Conservation (phyloP, 169 alveolate species). For the Plasmodium fragile region DNA sequence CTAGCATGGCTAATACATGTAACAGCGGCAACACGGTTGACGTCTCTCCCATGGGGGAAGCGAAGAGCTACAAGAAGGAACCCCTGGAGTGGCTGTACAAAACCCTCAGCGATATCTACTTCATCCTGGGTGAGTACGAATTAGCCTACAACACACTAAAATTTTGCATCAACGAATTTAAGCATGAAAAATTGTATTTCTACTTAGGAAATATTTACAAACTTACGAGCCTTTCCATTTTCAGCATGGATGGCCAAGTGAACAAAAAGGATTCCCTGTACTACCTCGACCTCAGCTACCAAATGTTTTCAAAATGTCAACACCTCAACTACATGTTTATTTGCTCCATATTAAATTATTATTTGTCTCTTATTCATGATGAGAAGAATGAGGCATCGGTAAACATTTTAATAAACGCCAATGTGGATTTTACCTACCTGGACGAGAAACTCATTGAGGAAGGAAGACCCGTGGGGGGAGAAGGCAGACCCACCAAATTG, state of each 20-base stretch:
- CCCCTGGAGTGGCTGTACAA: constrained; percentile 42
- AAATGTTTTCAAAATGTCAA: constrained; percentile 28
- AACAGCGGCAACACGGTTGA: neutral
- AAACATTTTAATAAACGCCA: constrained; percentile 31
- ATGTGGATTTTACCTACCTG: constrained; percentile 39
- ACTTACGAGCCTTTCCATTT: constrained; percentile 37
- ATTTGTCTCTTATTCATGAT: constrained; percentile 32
- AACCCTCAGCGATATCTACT: constrained; percentile 52
- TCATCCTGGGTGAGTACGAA: constrained; percentile 32
- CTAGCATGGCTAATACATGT: neutral
- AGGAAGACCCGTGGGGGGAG: neutral
- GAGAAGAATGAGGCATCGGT: constrained; percentile 18
- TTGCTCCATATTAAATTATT: constrained; percentile 43
- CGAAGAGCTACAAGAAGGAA: constrained; percentile 5
- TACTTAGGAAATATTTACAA: constrained; percentile 37
- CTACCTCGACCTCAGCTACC: constrained; percentile 55
- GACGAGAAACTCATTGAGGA: constrained; percentile 25
- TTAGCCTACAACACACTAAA: constrained; percentile 28
- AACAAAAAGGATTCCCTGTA: constrained; percentile 48
- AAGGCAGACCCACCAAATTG: neutral
- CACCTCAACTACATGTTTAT: constrained; percentile 48
- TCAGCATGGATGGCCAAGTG: constrained; percentile 14
- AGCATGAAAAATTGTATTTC: constrained; percentile 35
- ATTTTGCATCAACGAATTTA: constrained; percentile 60
- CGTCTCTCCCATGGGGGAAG: neutral